These are phyloP conservation scores for Aureobasidium musti DNA, from an alignment of 2,329 filamentous ascomycete species.

Conservation along the genomic window DNA sequence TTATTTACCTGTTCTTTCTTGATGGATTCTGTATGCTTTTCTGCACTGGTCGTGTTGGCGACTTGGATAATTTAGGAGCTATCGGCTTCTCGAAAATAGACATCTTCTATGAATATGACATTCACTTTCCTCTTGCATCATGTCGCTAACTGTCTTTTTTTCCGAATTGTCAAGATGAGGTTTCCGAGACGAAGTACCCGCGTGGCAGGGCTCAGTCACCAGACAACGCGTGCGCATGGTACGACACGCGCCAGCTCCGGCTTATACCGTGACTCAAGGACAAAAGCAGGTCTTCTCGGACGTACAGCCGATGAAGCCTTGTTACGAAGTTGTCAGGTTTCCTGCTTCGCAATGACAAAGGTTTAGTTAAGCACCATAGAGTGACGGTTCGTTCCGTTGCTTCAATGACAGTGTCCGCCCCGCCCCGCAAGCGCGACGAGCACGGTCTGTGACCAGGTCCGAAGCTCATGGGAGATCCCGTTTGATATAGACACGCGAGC, in stretches of 20 bases:
- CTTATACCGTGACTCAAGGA: neutral
- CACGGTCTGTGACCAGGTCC: conserved; percentile 18
- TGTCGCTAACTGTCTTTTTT: neutral
- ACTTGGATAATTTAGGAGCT: neutral
- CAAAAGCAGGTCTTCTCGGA: conserved; percentile 1
- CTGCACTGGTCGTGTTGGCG: too few species aligned
- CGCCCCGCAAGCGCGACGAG: neutral
- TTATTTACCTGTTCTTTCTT: neutral
- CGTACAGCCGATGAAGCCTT: neutral
- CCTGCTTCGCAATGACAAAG: neutral
- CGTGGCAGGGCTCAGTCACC: neutral
- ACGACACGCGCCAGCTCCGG: conserved; percentile 1
- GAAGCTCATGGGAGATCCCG: conserved; percentile 2
- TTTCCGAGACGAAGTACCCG: neutral
- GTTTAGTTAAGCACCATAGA: neutral
- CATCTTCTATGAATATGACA: neutral
- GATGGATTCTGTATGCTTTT: neutral
- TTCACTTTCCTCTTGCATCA: neutral
- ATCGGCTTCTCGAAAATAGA: too few species aligned
- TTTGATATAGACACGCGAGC: neutral
- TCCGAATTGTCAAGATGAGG: neutral
- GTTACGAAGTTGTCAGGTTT: neutral
- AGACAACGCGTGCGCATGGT: neutral
- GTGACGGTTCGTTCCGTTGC: conserved; percentile 3
- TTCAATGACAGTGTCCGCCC: neutral